A percentile compares a stretch with the other conserved stretches of the same genome.
These are phyloP conservation scores for Colletotrichum sp. DNA, from an alignment of 2,329 filamentous ascomycete genomes.

Conservation along the genomic window DNA sequence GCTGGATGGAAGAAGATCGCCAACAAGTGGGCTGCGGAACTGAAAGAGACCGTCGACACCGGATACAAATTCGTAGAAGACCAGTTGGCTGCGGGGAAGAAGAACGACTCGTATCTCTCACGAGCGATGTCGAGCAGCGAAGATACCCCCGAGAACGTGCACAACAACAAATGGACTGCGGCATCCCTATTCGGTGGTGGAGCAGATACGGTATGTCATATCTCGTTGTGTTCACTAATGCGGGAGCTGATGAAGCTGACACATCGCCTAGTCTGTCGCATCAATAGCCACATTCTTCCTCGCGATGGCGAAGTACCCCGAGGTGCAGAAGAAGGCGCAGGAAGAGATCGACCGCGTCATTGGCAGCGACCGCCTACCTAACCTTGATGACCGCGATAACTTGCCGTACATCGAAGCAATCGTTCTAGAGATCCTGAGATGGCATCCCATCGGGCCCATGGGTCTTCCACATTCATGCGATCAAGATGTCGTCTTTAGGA, in stretches of 20 bases:
- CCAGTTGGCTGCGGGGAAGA: neutral
- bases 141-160: neutral
- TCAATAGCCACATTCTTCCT: constrained; percentile 47
- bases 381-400: constrained; percentile 49
- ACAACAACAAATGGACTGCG: constrained; percentile 14
- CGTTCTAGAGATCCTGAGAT: constrained; percentile 60
- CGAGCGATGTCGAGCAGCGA: neutral
- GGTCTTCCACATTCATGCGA: constrained; percentile 39
- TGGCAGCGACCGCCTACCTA: constrained; percentile 49
- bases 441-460: constrained; percentile 57
- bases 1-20: constrained; percentile 16
- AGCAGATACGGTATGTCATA: constrained; percentile 21
- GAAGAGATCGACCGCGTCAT: constrained; percentile 57
- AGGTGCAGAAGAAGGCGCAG: constrained; percentile 50
- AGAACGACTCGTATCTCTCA: neutral
- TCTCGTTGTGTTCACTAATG: neutral
- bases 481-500: neutral
- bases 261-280: constrained; percentile 27
- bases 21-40: neutral
- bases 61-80: constrained; percentile 27
- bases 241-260: fast-evolving
- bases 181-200: constrained; percentile 11
- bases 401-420: constrained; percentile 59
- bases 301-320: constrained; percentile 50
- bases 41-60: neutral